Conservation (phyloP, 495 filamentous ascomycete genomes). For the Penicillium odoratum region DNA sequence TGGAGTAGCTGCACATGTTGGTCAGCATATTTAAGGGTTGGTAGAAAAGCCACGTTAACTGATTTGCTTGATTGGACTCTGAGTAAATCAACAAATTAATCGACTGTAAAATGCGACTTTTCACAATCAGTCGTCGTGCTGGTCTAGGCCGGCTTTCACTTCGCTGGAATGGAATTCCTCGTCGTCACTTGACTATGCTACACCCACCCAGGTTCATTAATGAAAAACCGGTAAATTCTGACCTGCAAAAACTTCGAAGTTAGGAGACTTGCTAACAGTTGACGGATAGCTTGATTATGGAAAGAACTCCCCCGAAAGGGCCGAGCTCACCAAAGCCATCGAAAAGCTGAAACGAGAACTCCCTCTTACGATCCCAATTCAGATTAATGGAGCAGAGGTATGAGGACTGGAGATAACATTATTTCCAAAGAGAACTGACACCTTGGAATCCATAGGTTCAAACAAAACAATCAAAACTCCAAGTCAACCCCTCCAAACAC, state of each 20-base stretch:
- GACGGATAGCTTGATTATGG: conserved; percentile 26
- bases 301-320: conserved; percentile 32
- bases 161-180: conserved; percentile 5
- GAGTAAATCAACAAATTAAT: background rate
- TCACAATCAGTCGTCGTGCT: conserved; percentile 10
- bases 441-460: conserved; percentile 11
- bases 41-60: background rate
- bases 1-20: background rate
- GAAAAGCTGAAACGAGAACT: conserved; percentile 29
- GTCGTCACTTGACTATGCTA: conserved; percentile 23
- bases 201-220: conserved; percentile 36
- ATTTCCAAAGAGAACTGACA: background rate
- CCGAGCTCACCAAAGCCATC: conserved; percentile 26
- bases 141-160: conserved; percentile 7
- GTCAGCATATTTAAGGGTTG: background rate
- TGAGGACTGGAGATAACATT: background rate
- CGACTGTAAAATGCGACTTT: conserved; percentile 16
- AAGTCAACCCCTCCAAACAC: conserved; percentile 75
- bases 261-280: background rate
- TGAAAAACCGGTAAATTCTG: conserved; percentile 28
- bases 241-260: background rate
- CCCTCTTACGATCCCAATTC: conserved; percentile 30
- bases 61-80: background rate
- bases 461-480: conserved; percentile 32
- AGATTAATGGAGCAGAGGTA: conserved; percentile 30